A percentile compares a stretch with the other conserved stretches of the same genome.
Conservation (phyloP, 768 basidiomycete genomes). For the Lentinula sp. region DNA sequence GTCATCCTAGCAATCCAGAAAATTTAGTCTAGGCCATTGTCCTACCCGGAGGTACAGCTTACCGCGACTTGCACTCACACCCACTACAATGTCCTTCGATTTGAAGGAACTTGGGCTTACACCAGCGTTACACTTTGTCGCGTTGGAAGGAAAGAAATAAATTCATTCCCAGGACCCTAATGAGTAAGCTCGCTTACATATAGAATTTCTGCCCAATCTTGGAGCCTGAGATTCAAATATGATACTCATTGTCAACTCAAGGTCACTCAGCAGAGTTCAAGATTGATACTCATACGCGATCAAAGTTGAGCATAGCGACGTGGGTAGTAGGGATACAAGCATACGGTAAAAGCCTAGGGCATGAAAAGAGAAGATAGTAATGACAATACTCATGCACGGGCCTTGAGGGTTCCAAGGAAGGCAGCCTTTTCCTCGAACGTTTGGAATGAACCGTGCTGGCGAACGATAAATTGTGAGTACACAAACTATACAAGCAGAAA, state of each 20-base stretch:
- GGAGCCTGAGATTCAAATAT: no score
- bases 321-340: neutral
- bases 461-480: conserved; percentile 3
- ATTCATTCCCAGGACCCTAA: neutral
- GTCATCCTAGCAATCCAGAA: conserved; percentile 52
- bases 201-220: no score
- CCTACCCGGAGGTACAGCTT: conserved; percentile 13
- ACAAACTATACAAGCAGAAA: neutral
- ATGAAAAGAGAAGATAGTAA: conserved; percentile 17
- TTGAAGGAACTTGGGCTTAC: neutral
- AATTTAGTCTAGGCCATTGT: neutral
- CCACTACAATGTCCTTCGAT: neutral
- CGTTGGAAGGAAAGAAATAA: neutral
- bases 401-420: conserved; percentile 89
- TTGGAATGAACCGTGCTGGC: conserved; percentile 93
- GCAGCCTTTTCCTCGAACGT: conserved; percentile 93
- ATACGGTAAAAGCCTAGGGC: neutral
- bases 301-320: neutral
- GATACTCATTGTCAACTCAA: neutral
- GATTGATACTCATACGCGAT: no score
- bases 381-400: conserved; percentile 18
- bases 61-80: conserved; percentile 38
- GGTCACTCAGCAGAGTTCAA: no score
- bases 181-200: neutral
- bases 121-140: neutral